Evolutionary conservation across 78 protist genomes (phyloP).

Genomic region (Planoprotostelium fungivorum): DNA sequence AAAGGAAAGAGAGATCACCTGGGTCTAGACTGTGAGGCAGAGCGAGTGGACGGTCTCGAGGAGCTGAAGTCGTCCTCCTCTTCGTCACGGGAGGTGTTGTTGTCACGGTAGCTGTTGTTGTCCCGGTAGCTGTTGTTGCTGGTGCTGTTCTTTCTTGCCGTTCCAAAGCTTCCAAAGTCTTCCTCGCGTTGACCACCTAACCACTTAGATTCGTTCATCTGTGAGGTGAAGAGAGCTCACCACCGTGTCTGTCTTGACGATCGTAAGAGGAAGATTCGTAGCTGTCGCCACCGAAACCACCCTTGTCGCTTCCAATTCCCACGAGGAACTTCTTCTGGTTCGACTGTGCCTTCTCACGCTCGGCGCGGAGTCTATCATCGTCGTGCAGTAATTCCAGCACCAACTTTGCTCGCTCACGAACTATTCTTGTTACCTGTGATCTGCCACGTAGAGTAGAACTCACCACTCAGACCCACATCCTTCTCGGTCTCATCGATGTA

Average conservation of each 20-base stretch:
- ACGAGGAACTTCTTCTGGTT: conserved; percentile 53
- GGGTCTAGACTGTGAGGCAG: background rate
- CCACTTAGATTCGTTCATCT: too few relatives aligned
- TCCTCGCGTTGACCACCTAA: too few relatives aligned
- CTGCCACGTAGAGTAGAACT: background rate
- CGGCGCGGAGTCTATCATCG: conserved; percentile 49
- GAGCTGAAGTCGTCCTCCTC: too few relatives aligned
- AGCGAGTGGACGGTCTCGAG: too few relatives aligned
- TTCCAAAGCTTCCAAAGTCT: too few relatives aligned
- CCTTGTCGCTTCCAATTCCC: conserved; percentile 49
- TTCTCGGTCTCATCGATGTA: conserved; percentile 58
- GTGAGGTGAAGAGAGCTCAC: too few relatives aligned
- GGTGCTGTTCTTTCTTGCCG: too few relatives aligned
- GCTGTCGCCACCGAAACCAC: conserved; percentile 21
- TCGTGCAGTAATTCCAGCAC: conserved; percentile 55
- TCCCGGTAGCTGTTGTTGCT: too few relatives aligned
- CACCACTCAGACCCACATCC: conserved; percentile 66
- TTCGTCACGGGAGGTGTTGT: too few relatives aligned
- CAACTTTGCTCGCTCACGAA: conserved; percentile 60
- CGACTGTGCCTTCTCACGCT: conserved; percentile 49
- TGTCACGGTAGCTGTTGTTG: too few relatives aligned
- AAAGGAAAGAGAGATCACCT: background rate
- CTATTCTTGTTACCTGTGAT: background rate
- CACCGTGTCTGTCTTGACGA: background rate
- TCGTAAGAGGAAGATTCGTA: background rate